A percentile compares a stretch with the other conserved stretches of the same genome.
phyloP scores from a whole-genome alignment of 2,329 filamentous ascomycete genomes.

The Sphaerostilbella broomeana region DNA sequence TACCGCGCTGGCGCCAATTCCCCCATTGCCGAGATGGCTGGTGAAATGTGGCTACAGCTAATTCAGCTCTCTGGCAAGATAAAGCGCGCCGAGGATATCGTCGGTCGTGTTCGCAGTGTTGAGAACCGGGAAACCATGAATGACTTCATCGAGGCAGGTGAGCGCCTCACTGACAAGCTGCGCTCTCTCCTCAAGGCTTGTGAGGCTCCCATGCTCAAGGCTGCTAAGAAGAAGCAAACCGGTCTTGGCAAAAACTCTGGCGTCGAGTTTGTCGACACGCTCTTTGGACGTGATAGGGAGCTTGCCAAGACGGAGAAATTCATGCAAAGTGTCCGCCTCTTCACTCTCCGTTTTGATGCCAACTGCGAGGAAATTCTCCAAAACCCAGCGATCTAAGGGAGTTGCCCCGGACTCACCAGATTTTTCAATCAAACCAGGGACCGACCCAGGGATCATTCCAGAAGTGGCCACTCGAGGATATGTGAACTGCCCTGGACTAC shows the following conservation, averaged over 20 bases:
- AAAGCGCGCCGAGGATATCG: slow-evolving; percentile 77
- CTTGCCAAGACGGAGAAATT: slow-evolving; percentile 85
- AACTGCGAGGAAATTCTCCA: slow-evolving; percentile 87
- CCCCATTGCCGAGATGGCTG: slow-evolving; percentile 83
- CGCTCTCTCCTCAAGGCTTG: slow-evolving; percentile 83
- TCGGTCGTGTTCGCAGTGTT: slow-evolving; percentile 61
- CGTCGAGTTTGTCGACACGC: slow-evolving; percentile 89
- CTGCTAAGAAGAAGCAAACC: slow-evolving; percentile 63
- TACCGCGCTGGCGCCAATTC: slow-evolving; percentile 77
- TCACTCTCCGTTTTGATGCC: slow-evolving; percentile 90
- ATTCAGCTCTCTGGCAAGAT: slow-evolving; percentile 93
- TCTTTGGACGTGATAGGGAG: slow-evolving; percentile 88
- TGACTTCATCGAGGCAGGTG: slow-evolving; percentile 84
- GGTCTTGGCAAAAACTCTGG: slow-evolving; percentile 83
- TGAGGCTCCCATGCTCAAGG: slow-evolving; percentile 92
- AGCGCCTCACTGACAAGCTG: slow-evolving; percentile 79
- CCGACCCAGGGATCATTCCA: slow-evolving; percentile 1
- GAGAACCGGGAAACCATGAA: slow-evolving; percentile 77
- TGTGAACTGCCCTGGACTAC: slow-evolving; percentile 10
- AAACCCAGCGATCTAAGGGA: slow-evolving; percentile 47
- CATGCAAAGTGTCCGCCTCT: slow-evolving; percentile 81
- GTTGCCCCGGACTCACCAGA: neutral
- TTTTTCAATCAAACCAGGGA: slow-evolving; percentile 8
- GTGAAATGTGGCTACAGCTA: slow-evolving; percentile 89
- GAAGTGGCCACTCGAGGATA: slow-evolving; percentile 12